Conservation (phyloP, 768 basidiomycete genomes). For the Fomitopsis serialis region DNA sequence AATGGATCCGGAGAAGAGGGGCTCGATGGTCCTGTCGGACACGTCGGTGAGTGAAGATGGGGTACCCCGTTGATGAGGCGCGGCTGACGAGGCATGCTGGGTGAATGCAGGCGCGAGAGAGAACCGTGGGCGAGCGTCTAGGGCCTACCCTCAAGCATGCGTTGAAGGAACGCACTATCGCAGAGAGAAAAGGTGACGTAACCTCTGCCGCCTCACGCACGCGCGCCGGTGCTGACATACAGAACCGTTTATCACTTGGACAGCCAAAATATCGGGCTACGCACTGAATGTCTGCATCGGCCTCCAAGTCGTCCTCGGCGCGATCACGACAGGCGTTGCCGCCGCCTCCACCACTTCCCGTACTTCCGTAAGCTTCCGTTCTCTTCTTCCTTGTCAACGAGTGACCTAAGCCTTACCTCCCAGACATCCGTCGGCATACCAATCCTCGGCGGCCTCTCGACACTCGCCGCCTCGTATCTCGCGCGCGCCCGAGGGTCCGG, state of each 20-base stretch:
- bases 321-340: slow-evolving; percentile 62
- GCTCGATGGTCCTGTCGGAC: neutral
- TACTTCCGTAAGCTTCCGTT: neutral
- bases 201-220: too few relatives aligned
- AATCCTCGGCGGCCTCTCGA: slow-evolving; percentile 54
- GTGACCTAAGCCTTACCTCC: slow-evolving; percentile 11
- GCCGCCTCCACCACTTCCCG: slow-evolving; percentile 35
- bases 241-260: neutral
- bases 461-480: slow-evolving; percentile 65
- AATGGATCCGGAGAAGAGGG: neutral
- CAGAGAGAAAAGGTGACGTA: slow-evolving; percentile 36
- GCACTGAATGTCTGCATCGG: slow-evolving; percentile 48
- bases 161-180: slow-evolving; percentile 38
- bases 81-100: neutral
- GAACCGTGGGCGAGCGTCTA: slow-evolving; percentile 45
- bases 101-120: slow-evolving; percentile 4
- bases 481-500: slow-evolving; percentile 64
- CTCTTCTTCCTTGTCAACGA: slow-evolving; percentile 16
- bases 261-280: slow-evolving; percentile 28
- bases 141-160: slow-evolving; percentile 48
- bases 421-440: slow-evolving; percentile 35
- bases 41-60: neutral
- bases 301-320: slow-evolving; percentile 58
- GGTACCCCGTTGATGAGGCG: too few relatives aligned
- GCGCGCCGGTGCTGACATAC: slow-evolving; percentile 13